phyloP scores from a whole-genome alignment of 208 protist genomes.

The Trypanosoma cruzi region DNA sequence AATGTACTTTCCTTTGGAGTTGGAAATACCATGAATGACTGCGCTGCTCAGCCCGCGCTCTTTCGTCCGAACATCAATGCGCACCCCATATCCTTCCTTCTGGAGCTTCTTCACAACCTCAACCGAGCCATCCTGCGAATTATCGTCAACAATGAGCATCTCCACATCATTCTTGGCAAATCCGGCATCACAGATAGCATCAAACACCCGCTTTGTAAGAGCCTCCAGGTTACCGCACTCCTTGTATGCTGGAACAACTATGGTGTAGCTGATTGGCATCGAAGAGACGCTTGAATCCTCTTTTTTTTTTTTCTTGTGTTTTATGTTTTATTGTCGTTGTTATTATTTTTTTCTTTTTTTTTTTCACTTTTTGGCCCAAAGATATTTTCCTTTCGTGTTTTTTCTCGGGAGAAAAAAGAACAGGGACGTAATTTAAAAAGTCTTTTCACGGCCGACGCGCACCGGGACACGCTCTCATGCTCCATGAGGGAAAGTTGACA shows the following conservation, averaged over 20 bases:
- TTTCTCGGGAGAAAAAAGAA: not conserved
- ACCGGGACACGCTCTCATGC: too few species aligned
- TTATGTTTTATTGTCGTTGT: not conserved
- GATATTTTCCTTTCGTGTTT: too few species aligned
- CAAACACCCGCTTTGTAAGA: conserved; percentile 76
- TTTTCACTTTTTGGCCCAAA: too few species aligned
- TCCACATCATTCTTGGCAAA: conserved; percentile 49
- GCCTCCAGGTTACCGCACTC: conserved; percentile 82
- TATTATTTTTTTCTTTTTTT: not conserved
- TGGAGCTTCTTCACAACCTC: conserved; percentile 69
- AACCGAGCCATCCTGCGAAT: conserved; percentile 86
- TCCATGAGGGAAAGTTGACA: too few species aligned
- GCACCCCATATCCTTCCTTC: conserved; percentile 66
- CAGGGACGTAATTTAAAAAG: too few species aligned
- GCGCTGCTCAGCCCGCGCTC: conserved; percentile 91
- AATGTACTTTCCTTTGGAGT: conserved; percentile 49
- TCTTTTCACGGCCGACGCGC: too few species aligned
- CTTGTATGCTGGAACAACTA: conserved; percentile 89
- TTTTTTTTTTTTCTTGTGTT: not conserved
- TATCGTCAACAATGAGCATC: conserved; percentile 91
- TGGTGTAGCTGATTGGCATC: conserved; percentile 61
- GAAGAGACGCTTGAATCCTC: not conserved
- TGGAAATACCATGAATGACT: conserved; percentile 82
- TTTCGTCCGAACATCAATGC: conserved; percentile 75
- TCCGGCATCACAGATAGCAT: conserved; percentile 45